Evolutionary conservation across 1,284 basidiomycete species (phyloP).

Genomic region (Pulchroboletus neoregius): DNA sequence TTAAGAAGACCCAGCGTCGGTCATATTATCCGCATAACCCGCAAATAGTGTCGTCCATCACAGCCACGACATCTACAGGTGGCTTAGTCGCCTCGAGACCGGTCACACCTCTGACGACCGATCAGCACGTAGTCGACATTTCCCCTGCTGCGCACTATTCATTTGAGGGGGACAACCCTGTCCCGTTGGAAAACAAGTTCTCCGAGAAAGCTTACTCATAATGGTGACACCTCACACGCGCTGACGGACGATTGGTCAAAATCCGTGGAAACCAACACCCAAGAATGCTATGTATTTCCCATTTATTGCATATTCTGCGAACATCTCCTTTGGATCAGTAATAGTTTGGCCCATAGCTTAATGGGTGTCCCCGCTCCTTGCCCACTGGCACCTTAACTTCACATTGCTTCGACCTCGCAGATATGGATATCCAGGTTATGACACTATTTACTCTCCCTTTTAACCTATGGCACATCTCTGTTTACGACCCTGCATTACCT

Average conservation of each 20-base stretch:
- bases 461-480: conserved; percentile 13
- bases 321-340: conserved; percentile 17
- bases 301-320: conserved; percentile 28
- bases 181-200: conserved; percentile 18
- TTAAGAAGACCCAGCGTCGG: conserved; percentile 77
- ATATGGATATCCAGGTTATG: conserved; percentile 17
- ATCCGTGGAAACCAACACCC: conserved; percentile 1
- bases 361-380: conserved; percentile 20
- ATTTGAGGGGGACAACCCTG: conserved; percentile 20
- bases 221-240: conserved; percentile 5
- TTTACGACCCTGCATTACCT: conserved; percentile 20
- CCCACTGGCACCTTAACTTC: conserved; percentile 5
- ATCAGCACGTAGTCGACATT: conserved; percentile 21
- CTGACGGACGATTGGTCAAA: background rate
- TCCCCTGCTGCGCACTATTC: conserved; percentile 18
- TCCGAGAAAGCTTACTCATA: conserved; percentile 32
- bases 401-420: conserved; percentile 5
- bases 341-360: conserved; percentile 21
- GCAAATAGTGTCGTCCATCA: conserved; percentile 51
- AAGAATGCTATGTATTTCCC: conserved; percentile 18
- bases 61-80: conserved; percentile 43
- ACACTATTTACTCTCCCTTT: conserved; percentile 10
- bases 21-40: conserved; percentile 81
- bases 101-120: conserved; percentile 40
- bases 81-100: conserved; percentile 43